Evolutionary conservation across 352 stramenopile genomes (phyloP), one percentile per base, ranked within the genome.

Genomic region (Thalassiosira hispida): DNA sequence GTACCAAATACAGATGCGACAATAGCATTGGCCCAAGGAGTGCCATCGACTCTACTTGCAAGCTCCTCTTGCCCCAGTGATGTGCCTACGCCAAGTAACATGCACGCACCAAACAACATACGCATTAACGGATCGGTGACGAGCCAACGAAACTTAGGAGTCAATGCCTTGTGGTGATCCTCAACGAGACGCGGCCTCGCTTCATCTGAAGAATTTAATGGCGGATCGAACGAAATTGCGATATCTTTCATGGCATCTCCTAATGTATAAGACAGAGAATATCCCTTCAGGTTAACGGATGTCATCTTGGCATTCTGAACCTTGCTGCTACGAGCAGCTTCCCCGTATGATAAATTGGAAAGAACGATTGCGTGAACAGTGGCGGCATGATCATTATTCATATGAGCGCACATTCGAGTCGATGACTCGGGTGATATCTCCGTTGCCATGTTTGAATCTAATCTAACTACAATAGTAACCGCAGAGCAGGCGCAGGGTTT

Each of bases 111-210:
- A n/a, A 87, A 73, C 49, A 89, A 62, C 12, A 80, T 62, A 1
- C 84, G 31, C 20, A 73, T 66, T 18, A 87, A 33, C 8, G 84
- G 78, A 68, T 88, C 79, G 20, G 77, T 81, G 4, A 86, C 16
- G 14, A 91, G 46, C 84, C 84, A 91, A 11, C 33, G 27, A 18
- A 79, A 35, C 62, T 84, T 78, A 0, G 84, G 81, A 22, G 59
- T 25, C 33, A 77, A 77, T 25, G 81, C 75, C 52, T 77, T 12
- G 51, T 79, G 70, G 51, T 85, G 80, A 47, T 88, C 35, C 46
- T 69, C 12, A 38, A 88, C 52, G n/a, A 83, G 42, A 4, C 73
- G 66, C 29, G 59, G 29, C 65, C 75, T 38, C 9, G 59, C 46
- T 33, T 72, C 23, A n/a, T 20, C 63, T 4, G 47, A 25, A n/a